These are phyloP conservation scores for Linum usitatissimum DNA, from an alignment of 345 rosid genomes.

Conservation along the genomic window DNA sequence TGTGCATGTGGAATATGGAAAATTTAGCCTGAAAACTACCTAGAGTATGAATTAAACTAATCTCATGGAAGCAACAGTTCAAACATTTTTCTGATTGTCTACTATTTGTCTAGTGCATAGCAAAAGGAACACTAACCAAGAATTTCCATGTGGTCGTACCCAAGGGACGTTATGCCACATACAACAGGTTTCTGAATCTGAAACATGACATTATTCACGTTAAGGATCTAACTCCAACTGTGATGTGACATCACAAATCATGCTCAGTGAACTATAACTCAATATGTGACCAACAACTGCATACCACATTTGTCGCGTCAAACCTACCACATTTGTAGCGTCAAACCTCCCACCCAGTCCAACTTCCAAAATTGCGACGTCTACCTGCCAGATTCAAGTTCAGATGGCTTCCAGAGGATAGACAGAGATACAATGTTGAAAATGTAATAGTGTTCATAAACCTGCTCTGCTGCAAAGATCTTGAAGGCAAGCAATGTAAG, in stretches of 20 bases:
- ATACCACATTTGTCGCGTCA: slow-evolving; percentile 84
- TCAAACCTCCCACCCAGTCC: slow-evolving; percentile 72
- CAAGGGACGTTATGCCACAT: slow-evolving; percentile 76
- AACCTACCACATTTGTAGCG: slow-evolving; percentile 63
- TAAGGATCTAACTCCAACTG: slow-evolving; percentile 2
- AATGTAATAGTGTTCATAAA: slow-evolving; percentile 9
- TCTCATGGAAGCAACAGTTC: neutral
- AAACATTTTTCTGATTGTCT: slow-evolving; percentile 3
- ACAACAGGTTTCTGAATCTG: slow-evolving; percentile 80
- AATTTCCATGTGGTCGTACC: slow-evolving; percentile 74
- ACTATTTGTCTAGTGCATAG: slow-evolving; percentile 12
- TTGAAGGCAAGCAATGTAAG: slow-evolving; percentile 76
- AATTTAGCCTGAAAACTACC: no score
- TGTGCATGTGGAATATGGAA: no score
- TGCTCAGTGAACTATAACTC: neutral
- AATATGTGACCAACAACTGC: slow-evolving; percentile 17
- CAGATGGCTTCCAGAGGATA: neutral
- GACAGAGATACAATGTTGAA: neutral
- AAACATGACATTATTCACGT: slow-evolving; percentile 13
- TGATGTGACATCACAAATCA: neutral
- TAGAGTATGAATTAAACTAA: no score
- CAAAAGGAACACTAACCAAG: slow-evolving; percentile 36
- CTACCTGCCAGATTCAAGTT: slow-evolving; percentile 40
- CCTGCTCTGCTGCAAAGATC: slow-evolving; percentile 69
- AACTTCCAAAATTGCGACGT: slow-evolving; percentile 82